Conservation (phyloP, 345 rosid species). For the Excoecaria agallocha region DNA sequence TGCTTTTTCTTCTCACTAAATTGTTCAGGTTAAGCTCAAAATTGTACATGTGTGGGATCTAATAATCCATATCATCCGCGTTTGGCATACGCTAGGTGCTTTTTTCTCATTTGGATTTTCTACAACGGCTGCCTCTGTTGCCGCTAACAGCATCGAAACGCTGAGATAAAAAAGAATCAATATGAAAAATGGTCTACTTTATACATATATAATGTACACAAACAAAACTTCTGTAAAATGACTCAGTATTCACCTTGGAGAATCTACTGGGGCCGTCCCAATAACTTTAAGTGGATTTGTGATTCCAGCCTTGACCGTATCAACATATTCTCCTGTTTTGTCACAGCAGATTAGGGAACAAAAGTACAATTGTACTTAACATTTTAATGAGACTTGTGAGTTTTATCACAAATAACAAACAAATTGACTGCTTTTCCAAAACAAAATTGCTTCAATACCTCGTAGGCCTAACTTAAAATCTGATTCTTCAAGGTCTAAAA, state of each 20-base stretch:
- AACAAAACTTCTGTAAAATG: not conserved
- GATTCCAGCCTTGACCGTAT: slow-evolving; percentile 86
- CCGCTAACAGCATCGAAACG: slow-evolving; percentile 51
- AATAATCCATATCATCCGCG: slow-evolving; percentile 55
- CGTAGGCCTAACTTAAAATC: not conserved
- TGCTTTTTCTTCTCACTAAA: too few relatives aligned
- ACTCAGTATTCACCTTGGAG: slow-evolving; percentile 60
- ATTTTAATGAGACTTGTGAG: not conserved
- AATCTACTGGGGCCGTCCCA: slow-evolving; percentile 77
- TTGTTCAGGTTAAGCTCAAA: too few relatives aligned
- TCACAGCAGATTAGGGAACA: too few relatives aligned
- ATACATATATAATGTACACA: not conserved
- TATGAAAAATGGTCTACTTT: too few relatives aligned
- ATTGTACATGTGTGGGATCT: not conserved
- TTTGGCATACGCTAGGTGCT: slow-evolving; percentile 25
- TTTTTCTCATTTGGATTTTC: slow-evolving; percentile 43
- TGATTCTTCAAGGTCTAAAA: not conserved
- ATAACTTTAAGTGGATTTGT: slow-evolving; percentile 83
- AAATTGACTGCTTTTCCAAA: not conserved
- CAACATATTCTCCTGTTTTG: slow-evolving; percentile 57
- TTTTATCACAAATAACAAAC: not conserved
- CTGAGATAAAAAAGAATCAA: too few relatives aligned
- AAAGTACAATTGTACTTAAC: too few relatives aligned
- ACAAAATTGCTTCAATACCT: not conserved
- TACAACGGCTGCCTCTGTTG: slow-evolving; percentile 70